Percentiles rank a stretch among this genome's conserved stretches.
Conservation (phyloP, 495 filamentous ascomycete genomes). For the Pyrenopolyporus hunteri region DNA sequence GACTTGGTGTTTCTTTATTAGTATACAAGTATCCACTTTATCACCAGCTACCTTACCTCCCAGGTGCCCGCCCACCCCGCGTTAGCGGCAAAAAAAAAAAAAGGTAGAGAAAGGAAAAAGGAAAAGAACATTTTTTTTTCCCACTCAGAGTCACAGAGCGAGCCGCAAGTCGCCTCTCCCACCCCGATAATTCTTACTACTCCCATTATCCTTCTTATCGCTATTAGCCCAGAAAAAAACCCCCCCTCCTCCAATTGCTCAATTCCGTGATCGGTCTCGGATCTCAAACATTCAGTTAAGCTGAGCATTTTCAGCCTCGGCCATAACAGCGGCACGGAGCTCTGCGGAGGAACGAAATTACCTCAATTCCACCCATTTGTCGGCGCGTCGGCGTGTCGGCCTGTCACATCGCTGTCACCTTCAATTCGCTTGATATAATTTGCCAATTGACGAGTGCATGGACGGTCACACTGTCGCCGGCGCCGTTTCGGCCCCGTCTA, state of each 20-base stretch:
- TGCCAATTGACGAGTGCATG: slow-evolving; percentile 45
- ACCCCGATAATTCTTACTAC: slow-evolving; percentile 3
- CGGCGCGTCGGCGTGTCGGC: too few relatives aligned
- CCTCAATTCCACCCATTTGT: slow-evolving; percentile 34
- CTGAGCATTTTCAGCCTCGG: slow-evolving; percentile 30
- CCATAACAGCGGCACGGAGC: slow-evolving; percentile 33
- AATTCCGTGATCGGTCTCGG: slow-evolving; percentile 41
- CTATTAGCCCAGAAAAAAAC: slow-evolving; percentile 27
- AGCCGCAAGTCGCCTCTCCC: slow-evolving; percentile 24
- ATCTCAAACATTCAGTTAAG: slow-evolving; percentile 17
- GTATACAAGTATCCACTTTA: slow-evolving; percentile 19
- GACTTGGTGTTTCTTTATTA: slow-evolving; percentile 18
- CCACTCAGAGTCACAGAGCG: slow-evolving; percentile 1
- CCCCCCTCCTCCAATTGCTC: slow-evolving; percentile 33
- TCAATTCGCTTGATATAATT: slow-evolving; percentile 33
- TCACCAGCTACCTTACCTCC: too few relatives aligned
- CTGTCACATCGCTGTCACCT: slow-evolving; percentile 36
- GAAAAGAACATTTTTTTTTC: slow-evolving; percentile 26
- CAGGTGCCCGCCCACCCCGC: slow-evolving; percentile 24
- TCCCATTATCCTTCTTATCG: slow-evolving; percentile 29
- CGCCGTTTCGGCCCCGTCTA: slow-evolving; percentile 46
- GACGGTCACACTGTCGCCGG: slow-evolving; percentile 47
- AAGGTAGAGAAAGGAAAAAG: too few relatives aligned
- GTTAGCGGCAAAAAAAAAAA: slow-evolving; percentile 37
- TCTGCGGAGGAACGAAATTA: slow-evolving; percentile 27